phyloP scores from a whole-genome alignment of 75 land plant genomes.

The Sequoiadendron giganteum region DNA sequence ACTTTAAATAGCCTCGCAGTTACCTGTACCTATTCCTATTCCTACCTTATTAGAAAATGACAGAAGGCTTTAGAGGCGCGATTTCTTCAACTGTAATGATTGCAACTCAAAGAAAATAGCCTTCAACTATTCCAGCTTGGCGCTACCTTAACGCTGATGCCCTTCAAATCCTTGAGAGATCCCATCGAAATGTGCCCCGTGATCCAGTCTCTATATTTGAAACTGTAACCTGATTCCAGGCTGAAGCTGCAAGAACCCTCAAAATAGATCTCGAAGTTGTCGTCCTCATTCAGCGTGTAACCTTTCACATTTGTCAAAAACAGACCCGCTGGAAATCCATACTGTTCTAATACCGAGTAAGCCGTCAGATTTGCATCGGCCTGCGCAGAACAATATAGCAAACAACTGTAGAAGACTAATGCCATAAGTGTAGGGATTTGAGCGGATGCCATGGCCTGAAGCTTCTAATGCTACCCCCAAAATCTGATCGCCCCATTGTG shows the following conservation, averaged over 20 bases:
- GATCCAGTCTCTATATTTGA: slow-evolving; percentile 25
- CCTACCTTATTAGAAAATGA: too few relatives aligned
- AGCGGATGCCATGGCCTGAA: neutral
- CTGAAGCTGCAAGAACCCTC: slow-evolving; percentile 29
- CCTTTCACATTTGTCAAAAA: slow-evolving; percentile 33
- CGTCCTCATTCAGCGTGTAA: slow-evolving; percentile 39
- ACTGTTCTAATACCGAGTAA: slow-evolving; percentile 34
- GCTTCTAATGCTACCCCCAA: too few relatives aligned
- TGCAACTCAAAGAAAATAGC: too few relatives aligned
- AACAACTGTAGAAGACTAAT: neutral
- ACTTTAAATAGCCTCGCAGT: too few relatives aligned
- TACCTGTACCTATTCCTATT: too few relatives aligned
- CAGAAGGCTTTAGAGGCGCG: too few relatives aligned
- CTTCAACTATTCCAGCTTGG: too few relatives aligned
- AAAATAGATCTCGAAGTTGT: slow-evolving; percentile 35
- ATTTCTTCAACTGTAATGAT: too few relatives aligned
- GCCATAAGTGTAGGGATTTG: neutral
- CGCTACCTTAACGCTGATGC: slow-evolving; percentile 44
- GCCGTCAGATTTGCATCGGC: slow-evolving; percentile 10
- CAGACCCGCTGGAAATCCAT: slow-evolving; percentile 49
- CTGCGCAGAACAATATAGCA: neutral
- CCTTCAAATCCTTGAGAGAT: slow-evolving; percentile 23
- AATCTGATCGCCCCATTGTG: too few relatives aligned
- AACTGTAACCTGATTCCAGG: slow-evolving; percentile 24
- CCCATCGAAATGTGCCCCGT: slow-evolving; percentile 20